A percentile compares a stretch with the other conserved stretches of the same genome.
These are phyloP conservation scores for Aspergillus ibericus DNA, from an alignment of 2,329 filamentous ascomycete genomes.

Conservation along the genomic window DNA sequence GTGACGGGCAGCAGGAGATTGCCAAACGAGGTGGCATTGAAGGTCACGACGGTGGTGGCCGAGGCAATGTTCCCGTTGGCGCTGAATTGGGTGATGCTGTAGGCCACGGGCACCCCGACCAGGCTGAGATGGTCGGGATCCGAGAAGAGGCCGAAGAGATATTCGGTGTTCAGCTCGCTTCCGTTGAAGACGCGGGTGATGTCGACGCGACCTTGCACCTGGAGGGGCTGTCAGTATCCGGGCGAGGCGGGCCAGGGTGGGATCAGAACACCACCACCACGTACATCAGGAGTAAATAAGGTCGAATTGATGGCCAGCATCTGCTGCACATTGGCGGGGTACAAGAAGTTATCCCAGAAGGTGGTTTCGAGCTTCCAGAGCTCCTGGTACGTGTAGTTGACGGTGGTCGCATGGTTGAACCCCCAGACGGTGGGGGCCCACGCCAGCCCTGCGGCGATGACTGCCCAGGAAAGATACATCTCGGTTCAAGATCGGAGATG, in stretches of 20 bases:
- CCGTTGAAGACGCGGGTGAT: constrained; percentile 15
- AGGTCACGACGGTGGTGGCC: constrained; percentile 24
- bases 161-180: constrained; percentile 15
- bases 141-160: constrained; percentile 23
- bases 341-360: constrained; percentile 3
- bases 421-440: neutral
- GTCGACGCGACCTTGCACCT: constrained; percentile 33
- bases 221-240: neutral
- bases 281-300: neutral
- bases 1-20: constrained; percentile 23
- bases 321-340: constrained; percentile 19
- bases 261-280: neutral
- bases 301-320: constrained; percentile 15
- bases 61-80: constrained; percentile 24
- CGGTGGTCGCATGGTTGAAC: neutral
- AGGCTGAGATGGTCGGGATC: constrained; percentile 21
- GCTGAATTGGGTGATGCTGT: constrained; percentile 28
- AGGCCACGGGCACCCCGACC: constrained; percentile 22
- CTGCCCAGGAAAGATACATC: neutral
- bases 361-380: neutral
- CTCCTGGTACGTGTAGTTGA: neutral
- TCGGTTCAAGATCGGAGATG: too few relatives aligned
- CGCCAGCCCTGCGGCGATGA: neutral
- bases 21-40: constrained; percentile 25
- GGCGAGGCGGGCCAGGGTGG: fast-evolving